Evolutionary conservation across 371 early-diverging fungal species (phyloP), one percentile per base, ranked within the genome.

Genomic region (Syncephalastrum racemosum): DNA sequence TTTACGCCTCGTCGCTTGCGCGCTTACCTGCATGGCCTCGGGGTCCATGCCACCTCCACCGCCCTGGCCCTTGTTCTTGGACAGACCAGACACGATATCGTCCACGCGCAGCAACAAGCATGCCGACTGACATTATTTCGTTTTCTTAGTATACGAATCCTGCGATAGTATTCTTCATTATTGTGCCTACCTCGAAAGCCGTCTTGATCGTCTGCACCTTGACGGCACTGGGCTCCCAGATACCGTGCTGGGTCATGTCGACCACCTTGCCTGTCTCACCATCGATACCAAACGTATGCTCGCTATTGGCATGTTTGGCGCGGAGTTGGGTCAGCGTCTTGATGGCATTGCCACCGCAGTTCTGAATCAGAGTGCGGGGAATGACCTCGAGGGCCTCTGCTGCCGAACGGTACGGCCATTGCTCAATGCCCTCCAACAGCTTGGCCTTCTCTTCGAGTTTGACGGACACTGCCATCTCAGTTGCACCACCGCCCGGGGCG

Each of bases 201-300:
- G 99, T 97, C 89, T 99, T 99, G 77, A 99, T 84, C 6, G 94
- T 96, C 84, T 99, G 99, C 20, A 93, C 88, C 83, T 99, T 99
- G 62, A 99, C 99, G 15, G 96, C 94, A 58, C 89, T 85, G n/a
- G 99, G 99, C 79, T 99, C 99, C 96, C 99, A 95, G 60, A 99
- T 85, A 56, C 99, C 94, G 62, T 96, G 94, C 48, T 90, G 90
- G 50, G 88, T 86, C 96, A 99, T 98, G 73, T 99, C 99, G 16
- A 90, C 98, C 40, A 98, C 84, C 65, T 88, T 90, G 63, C 99
- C 99, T 54, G 86, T 86, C 61, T 87, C 88, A 45, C 99, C 99
- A 73, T 99, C 94, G 59, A 99, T 91, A 62, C 99, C 99, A 84
- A 90, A 96, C 48, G 90, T 83, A 64, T 90, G 84, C 48, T 86